Evolutionary conservation across 371 early-diverging fungal species (phyloP), one percentile per base, ranked within the genome.

Genomic region (Rhizopus sp.): DNA sequence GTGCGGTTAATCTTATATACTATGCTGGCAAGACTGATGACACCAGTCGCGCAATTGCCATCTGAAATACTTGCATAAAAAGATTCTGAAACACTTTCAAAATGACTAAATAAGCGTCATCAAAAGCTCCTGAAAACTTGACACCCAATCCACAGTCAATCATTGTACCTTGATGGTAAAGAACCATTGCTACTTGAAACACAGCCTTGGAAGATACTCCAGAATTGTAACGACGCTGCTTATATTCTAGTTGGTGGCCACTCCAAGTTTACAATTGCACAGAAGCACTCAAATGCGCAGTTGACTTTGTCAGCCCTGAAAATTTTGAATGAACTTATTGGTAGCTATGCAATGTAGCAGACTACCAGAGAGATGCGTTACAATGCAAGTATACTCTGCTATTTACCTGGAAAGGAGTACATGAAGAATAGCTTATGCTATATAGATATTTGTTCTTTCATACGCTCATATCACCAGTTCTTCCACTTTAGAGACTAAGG

Each of bases 181-280:
- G 55, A 81, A 9, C 78, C 77, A 9, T 39, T 49, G 7, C 52
- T 57, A 15, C 65, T 93, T 10, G 63, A 50, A 38, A 30, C 53
- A 29, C 47, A 38, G 2, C 70, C 77, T 5, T 86, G 76, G 70
- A 74, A 81, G 5, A 61, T 93, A 1, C 68, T 76, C 49, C 88
- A 89, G 60, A 77, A 76, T 37, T 67, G 78, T 0, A 89, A 89
- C 9, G 90, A 91, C 56, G 84, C 88, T 0, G 83, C 91, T 6
- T 86, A 85, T 73, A 80, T 92, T 1, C 93, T 90, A 0, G 90
- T 89, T 0, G 93, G 93, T 84, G 85, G 37, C 83, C 88, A 0
- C 87, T 88, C 53, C 93, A 92, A 68, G 93, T 89, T 3, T 71
- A 77, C 46, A 91, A 87, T 61, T 73, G 85, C 35, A 68, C 71